Evolutionary conservation across 345 rosid species (phyloP), one percentile per base, ranked within the genome.

Genomic region (Hypericum perforatum): DNA sequence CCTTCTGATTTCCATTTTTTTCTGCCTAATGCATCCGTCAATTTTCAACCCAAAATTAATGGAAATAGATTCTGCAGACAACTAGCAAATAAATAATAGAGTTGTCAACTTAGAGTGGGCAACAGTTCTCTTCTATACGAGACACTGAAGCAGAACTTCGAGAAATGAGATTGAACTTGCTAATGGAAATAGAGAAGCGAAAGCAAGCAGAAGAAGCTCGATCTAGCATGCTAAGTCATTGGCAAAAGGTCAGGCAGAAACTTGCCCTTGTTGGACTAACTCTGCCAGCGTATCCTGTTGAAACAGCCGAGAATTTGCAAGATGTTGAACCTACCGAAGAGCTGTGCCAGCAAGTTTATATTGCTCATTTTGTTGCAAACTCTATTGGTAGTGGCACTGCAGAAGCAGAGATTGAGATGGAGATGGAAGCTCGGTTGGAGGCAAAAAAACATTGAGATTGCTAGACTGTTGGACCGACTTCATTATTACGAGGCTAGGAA

Each of bases 381-480:
- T 65, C 86, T 37, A 45, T 82, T 9, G 92, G 80, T 14, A 74
- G 73, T 62, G 87, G 76, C 56, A 63, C 82, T 58, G 80, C 77
- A 46, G 85, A 67, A 72, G 89, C 94, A 52, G 96, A 91, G 84
- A 68, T 59, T 9, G 80, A 78, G 76, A 74, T 58, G 63, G 85
- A 77, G 70, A 76, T 85, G 95, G 86, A 79, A 72, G 62, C 81
- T 65, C 76, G 69, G 67, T 61, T 81, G 45, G 77, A 80, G 58
- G 73, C 75, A 38, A 91, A 91, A 82, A 85, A 87, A n/a, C 75
- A 81, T 87, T 76, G 95, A 91, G 75, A 85, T 87, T 58, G 66
- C 79, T 11, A 85, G 86, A 15, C 70, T 91, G 60, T 62, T 52
- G 45, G 92, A 91, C 52, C 84, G 96, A 32, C 86, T 91, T 59